Conservation (phyloP, 2,329 filamentous ascomycete genomes). For the Phoma herbarum region DNA sequence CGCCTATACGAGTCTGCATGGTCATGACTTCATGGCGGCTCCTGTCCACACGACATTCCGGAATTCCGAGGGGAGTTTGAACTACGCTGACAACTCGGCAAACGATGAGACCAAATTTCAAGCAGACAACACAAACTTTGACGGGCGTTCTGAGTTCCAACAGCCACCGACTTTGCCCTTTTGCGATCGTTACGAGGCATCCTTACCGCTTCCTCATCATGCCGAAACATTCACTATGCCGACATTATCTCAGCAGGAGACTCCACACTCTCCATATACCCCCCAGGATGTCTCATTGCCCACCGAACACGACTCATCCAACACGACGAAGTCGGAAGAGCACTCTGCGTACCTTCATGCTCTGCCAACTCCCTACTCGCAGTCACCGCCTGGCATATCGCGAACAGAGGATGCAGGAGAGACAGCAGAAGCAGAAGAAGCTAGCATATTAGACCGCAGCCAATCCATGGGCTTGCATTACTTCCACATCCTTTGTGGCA, state of each 20-base stretch:
- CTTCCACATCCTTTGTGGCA: constrained; percentile 45
- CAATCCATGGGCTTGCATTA: constrained; percentile 17
- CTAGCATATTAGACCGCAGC: background rate
- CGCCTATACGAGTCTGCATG: background rate
- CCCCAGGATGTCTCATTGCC: background rate
- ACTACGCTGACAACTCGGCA: background rate
- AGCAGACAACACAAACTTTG: background rate
- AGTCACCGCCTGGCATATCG: background rate
- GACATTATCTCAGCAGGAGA: background rate
- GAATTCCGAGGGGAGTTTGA: constrained; percentile 1
- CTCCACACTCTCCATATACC: background rate
- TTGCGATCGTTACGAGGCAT: background rate
- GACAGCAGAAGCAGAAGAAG: background rate
- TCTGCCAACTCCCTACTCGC: background rate
- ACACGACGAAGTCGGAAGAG: background rate
- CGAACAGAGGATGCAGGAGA: background rate
- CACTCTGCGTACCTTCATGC: background rate
- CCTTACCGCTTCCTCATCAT: background rate
- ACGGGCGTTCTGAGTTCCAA: background rate
- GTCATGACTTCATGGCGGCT: background rate
- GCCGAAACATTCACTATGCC: background rate
- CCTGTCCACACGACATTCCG: constrained; percentile 4
- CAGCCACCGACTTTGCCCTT: background rate
- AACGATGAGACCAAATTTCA: background rate
- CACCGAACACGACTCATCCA: background rate